phyloP scores from a whole-genome alignment of 1,284 basidiomycete species.

The Golubevia pallescens region DNA sequence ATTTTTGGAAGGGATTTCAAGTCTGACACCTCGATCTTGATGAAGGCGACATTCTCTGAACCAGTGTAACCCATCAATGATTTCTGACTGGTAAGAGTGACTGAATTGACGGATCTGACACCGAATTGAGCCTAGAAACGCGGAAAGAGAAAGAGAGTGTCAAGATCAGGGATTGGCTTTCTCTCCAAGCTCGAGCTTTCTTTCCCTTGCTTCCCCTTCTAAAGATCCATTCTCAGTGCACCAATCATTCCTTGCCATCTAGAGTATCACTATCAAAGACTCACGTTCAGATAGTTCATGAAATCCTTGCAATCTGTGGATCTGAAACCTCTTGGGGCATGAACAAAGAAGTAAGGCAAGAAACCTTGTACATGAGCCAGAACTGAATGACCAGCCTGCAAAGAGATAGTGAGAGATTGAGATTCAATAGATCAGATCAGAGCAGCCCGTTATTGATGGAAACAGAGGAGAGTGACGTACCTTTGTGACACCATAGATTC shows the following conservation, averaged over 20 bases:
- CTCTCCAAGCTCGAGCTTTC: not conserved
- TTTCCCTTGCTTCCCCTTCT: not conserved
- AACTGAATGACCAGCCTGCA: slow-evolving; percentile 46
- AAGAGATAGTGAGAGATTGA: not conserved
- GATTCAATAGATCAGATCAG: not conserved
- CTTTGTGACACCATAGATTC: slow-evolving; percentile 58
- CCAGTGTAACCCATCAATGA: slow-evolving; percentile 54
- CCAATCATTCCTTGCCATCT: not conserved
- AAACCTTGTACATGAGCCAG: slow-evolving; percentile 61
- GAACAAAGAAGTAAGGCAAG: slow-evolving; percentile 60
- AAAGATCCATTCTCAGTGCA: not conserved
- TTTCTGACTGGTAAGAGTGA: not conserved
- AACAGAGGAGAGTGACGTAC: not conserved
- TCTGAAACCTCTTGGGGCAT: slow-evolving; percentile 54
- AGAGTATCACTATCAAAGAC: not conserved
- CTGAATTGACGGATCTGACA: not conserved
- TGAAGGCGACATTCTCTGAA: slow-evolving; percentile 51
- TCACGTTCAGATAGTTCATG: slow-evolving; percentile 53
- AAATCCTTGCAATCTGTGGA: slow-evolving; percentile 48
- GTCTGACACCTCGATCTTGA: slow-evolving; percentile 53
- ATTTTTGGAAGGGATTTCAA: slow-evolving; percentile 45
- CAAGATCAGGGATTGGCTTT: not conserved
- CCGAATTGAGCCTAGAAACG: not conserved
- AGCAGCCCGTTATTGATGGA: not conserved
- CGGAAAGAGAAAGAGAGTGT: not conserved